These are phyloP conservation scores for Spirogloea muscicola DNA, from an alignment of 139 green algal species.

Conservation along the genomic window DNA sequence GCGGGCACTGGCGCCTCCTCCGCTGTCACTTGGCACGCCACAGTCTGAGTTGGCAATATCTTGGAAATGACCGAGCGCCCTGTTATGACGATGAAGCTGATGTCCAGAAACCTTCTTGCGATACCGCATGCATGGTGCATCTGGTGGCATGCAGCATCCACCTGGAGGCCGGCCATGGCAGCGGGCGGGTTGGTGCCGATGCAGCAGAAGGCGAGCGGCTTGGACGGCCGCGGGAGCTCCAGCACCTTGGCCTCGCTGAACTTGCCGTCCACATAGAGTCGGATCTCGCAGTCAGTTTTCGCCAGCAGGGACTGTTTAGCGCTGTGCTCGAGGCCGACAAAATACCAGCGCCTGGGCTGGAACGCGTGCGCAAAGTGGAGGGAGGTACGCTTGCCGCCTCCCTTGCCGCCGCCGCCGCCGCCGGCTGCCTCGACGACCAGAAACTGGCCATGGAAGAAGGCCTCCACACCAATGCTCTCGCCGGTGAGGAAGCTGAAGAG, in stretches of 20 bases:
- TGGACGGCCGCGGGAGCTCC: conserved; percentile 32
- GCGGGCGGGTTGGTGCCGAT: conserved; percentile 54
- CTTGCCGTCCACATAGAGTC: conserved; percentile 49
- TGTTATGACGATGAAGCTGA: no score
- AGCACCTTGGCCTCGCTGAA: conserved; percentile 38
- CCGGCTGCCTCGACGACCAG: conserved; percentile 42
- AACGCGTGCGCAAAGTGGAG: conserved; percentile 47
- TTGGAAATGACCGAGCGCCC: no score
- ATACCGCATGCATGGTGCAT: no score
- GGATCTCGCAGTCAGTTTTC: conserved; percentile 19
- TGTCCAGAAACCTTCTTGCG: no score
- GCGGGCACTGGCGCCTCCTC: conserved; percentile 46
- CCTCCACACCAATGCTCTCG: conserved; percentile 39
- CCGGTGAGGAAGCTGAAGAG: conserved; percentile 50
- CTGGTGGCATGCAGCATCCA: background rate
- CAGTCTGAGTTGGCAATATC: background rate
- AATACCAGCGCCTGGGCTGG: conserved; percentile 41
- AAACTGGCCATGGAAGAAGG: conserved; percentile 51
- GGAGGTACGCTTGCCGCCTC: conserved; percentile 3
- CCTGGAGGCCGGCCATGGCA: conserved; percentile 48
- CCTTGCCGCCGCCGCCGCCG: conserved; percentile 4
- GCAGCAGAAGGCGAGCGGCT: conserved; percentile 47
- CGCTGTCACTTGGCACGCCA: no score
- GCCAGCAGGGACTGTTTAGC: conserved; percentile 13
- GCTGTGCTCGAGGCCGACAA: conserved; percentile 41